Base-by-base conservation (phyloP, 306 rosid species). In the Cucurbita moschata region DNA sequence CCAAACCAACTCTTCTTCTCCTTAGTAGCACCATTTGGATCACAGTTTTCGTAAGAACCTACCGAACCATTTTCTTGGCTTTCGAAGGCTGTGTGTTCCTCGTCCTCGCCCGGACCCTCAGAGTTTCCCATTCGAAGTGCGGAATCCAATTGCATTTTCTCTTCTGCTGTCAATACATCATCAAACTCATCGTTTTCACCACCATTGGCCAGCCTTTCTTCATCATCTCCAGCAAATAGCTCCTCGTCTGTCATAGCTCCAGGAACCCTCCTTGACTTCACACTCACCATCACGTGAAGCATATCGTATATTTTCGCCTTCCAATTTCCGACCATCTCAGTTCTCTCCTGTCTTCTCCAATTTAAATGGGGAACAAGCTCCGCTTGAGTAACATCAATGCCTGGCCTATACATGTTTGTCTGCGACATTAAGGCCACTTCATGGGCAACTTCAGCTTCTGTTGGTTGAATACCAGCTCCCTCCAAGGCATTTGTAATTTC, bases 161-260 rank as follows among this genome's bases (percentile, higher is more conserved):
- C 99, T 86, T 95, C 99, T 18, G 96, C 96, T 14, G 99, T 91
- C 87, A 91, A 79, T 19, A 95, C 92, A 77, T 95, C 99, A 78
- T 88, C 99, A 68, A 91, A 95, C 11, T 88, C 96, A 43, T 91
- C 96, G 63, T 88, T 87, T 38, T 87, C 91, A 72, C 85, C 96
- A 59, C 91, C 96, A 79, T 89, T 91, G 46, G 82, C 81, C 71
- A 84, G 76, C 59, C 88, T 86, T 77, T 91, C 99, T 77, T 90
- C 97, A 64, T 89, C 96, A 47, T 89, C 96, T 78, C 78, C 95
- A 8, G 96, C 85, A 86, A 95, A 95, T 64, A 91, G 92, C 87
- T 95, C 97, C 82, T 95, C 99, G 74, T 95, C 99, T 37, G 97
- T 89, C 99, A 95, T 89, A 43, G 99, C 99, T 82, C 99, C 99